Base-by-base conservation (phyloP, 1,284 basidiomycete species). In the Fereydounia khargensis region DNA sequence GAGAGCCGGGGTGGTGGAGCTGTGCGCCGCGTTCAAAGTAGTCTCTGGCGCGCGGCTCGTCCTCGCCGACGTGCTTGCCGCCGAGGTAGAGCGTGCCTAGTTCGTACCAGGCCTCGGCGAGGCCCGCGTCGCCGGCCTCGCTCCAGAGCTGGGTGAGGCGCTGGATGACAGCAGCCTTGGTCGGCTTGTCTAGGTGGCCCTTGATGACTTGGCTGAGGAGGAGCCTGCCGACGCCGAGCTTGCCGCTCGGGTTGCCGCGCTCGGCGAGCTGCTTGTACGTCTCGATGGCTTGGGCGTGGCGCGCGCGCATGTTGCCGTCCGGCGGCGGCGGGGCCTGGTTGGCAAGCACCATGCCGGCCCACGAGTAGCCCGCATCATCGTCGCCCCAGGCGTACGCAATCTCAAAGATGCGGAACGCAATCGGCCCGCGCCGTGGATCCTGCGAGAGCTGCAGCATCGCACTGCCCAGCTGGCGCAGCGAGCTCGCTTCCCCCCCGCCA, bases 41-140 rank as follows among this genome's bases (percentile, higher is more conserved):
- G 1, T 17, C 21, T 14, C 34, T 33, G 1, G 58, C 60, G 2
- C 43, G 43, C 10, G 43, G 30, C 35, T 48, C 45, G 33, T 70
- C 64, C 9, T 47, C 39, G 3, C 46, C 35, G 9, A 58, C 47
- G 43, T 48, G 49, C 34, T 45, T 40, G 2, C 47, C 59, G 21
- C 39, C 44, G 18, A 65, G 49, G 40, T 57, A 62, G 10, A 66
- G 36, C 23, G 35, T 25, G 9, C 60, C 65, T 0, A 70, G 51
- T 33, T 70, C 68, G 42, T 61, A 70, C 65, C 65, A 70, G 0
- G 65, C 68, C 20, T 70, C 68, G n/a, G 54, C 42, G 2, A 64
- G 51, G 13, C 68, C 68, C 27, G 42, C 49, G 16, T 59, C 47
- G 4, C 65, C 66, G 5, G 68, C 65, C 16, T 60, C 42, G 1